Conservation (phyloP, 371 early-diverging fungal species). For the Apophysomyces trapeziformis region DNA sequence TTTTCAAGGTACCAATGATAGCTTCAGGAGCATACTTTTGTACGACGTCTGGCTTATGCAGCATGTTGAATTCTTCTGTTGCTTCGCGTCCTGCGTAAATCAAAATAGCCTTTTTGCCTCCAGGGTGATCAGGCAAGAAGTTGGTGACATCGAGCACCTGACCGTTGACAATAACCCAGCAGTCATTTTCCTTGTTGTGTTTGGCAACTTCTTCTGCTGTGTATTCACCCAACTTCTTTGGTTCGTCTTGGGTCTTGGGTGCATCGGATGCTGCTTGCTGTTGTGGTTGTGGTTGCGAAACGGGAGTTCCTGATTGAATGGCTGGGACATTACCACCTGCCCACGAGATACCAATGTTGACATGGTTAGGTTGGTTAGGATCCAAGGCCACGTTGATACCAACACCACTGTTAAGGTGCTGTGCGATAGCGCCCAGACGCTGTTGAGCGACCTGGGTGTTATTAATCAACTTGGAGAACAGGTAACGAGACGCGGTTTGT, state of each 20-base stretch:
- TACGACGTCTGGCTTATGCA: constrained; percentile 87
- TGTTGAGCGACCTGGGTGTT: constrained; percentile 59
- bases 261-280: constrained; percentile 16
- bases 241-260: constrained; percentile 35
- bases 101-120: constrained; percentile 84
- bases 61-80: constrained; percentile 91
- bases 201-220: constrained; percentile 79
- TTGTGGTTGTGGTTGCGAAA: constrained; percentile 29
- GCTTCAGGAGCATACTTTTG: constrained; percentile 86
- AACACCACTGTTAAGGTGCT: constrained; percentile 66
- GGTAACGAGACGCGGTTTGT: constrained; percentile 68
- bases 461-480: constrained; percentile 62
- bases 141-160: constrained; percentile 92
- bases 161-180: constrained; percentile 95
- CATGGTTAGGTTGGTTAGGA: constrained; percentile 51
- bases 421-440: constrained; percentile 75
- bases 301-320: constrained; percentile 22
- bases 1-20: constrained; percentile 74
- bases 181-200: constrained; percentile 89
- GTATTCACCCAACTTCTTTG: constrained; percentile 53
- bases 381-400: constrained; percentile 63
- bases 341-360: constrained; percentile 72
- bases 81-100: constrained; percentile 88
- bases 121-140: constrained; percentile 88
- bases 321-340: constrained; percentile 30